These are phyloP conservation scores for Yarrowia sp. DNA, from an alignment of 805 yeast species.

Conservation along the genomic window DNA sequence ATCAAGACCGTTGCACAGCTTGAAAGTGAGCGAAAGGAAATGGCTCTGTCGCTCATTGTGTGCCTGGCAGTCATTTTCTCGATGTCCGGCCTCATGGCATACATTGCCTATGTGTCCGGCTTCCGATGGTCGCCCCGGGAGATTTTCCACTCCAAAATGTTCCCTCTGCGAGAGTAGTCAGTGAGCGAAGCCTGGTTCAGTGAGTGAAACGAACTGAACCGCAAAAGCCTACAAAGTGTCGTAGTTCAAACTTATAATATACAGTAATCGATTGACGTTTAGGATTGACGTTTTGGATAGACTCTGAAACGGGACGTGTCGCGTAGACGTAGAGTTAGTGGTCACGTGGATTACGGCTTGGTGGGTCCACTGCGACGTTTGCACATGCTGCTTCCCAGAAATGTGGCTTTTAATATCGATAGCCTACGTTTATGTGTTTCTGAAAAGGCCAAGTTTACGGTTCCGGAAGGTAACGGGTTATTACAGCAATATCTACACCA, in stretches of 20 bases:
- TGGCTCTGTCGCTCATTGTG: constrained; percentile 30
- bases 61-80: constrained; percentile 31
- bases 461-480: too few species aligned
- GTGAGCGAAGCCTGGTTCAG: neutral
- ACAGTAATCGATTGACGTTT: neutral
- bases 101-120: constrained; percentile 35
- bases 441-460: too few species aligned
- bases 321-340: too few species aligned
- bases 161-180: neutral
- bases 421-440: too few species aligned
- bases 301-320: too few species aligned
- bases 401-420: too few species aligned
- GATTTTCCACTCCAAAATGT: constrained; percentile 24
- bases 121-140: constrained; percentile 23
- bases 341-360: too few species aligned
- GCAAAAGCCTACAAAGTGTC: too few species aligned
- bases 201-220: too few species aligned
- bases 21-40: constrained; percentile 29
- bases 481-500: too few species aligned
- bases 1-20: constrained; percentile 27
- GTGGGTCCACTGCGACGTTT: too few species aligned
- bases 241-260: neutral
- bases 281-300: neutral
- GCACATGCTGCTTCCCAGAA: too few species aligned
- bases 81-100: constrained; percentile 33